Conservation (phyloP, 1,139 yeast species). For the Petasospora rhodanensis region DNA sequence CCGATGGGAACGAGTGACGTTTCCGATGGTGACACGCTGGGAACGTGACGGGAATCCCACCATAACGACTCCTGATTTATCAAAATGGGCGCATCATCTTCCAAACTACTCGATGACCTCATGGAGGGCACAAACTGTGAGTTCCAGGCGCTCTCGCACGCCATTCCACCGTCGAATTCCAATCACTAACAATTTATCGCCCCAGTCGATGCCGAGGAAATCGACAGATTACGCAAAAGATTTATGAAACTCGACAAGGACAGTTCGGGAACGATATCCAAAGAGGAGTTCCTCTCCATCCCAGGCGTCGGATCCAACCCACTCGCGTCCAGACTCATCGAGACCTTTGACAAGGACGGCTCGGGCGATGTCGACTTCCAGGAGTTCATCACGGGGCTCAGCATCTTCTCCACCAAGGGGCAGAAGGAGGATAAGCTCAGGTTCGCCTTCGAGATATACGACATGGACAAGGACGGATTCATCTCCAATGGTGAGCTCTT, state of each 20-base stretch:
- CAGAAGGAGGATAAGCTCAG: slow-evolving; percentile 75
- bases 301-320: slow-evolving; percentile 94
- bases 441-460: slow-evolving; percentile 92
- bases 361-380: slow-evolving; percentile 94
- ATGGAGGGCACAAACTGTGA: slow-evolving; percentile 71
- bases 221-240: slow-evolving; percentile 83
- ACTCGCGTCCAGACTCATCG: slow-evolving; percentile 82
- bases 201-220: slow-evolving; percentile 76
- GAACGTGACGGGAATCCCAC: background rate
- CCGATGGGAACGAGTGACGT: no score
- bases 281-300: slow-evolving; percentile 81
- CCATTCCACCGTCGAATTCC: no score
- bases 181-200: background rate
- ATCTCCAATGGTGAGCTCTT: slow-evolving; percentile 94
- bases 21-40: no score
- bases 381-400: slow-evolving; percentile 86
- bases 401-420: slow-evolving; percentile 89
- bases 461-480: slow-evolving; percentile 91
- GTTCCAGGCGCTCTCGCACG: slow-evolving; percentile 16
- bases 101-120: slow-evolving; percentile 61
- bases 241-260: slow-evolving; percentile 95
- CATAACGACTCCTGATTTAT: background rate
- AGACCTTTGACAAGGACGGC: slow-evolving; percentile 90
- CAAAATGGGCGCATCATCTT: slow-evolving; percentile 64
- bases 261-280: slow-evolving; percentile 88